Conservation (phyloP, 1,284 basidiomycete species). For the Paramarasmius palmivorus region DNA sequence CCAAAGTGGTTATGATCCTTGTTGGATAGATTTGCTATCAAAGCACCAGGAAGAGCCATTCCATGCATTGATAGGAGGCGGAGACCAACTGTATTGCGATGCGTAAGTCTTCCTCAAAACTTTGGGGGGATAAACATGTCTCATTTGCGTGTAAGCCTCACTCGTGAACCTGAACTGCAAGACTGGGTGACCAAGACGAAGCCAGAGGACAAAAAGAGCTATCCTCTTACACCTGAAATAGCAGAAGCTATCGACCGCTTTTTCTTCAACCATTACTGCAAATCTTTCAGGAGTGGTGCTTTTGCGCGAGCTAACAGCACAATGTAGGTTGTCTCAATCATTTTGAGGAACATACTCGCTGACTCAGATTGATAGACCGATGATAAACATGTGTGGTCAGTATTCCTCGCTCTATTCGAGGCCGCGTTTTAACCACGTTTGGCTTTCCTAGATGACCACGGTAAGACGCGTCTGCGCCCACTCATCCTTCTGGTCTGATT, state of each 20-base stretch:
- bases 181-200: constrained; percentile 79
- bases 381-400: constrained; percentile 66
- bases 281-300: constrained; percentile 83
- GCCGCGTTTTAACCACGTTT: background rate
- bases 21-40: constrained; percentile 89
- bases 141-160: constrained; percentile 40
- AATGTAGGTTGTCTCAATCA: constrained; percentile 61
- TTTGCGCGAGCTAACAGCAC: constrained; percentile 92
- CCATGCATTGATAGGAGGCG: constrained; percentile 84
- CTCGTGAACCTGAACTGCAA: constrained; percentile 76
- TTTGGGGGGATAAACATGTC: no score
- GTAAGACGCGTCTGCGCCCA: constrained; percentile 38
- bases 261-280: constrained; percentile 91
- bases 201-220: constrained; percentile 62
- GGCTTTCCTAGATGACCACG: constrained; percentile 70
- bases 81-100: constrained; percentile 85
- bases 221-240: constrained; percentile 75
- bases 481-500: background rate
- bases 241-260: constrained; percentile 82
- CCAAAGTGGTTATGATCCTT: constrained; percentile 80
- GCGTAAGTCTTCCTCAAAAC: constrained; percentile 35
- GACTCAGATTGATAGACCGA: constrained; percentile 42
- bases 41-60: constrained; percentile 83
- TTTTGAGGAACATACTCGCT: background rate
- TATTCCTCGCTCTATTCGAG: constrained; percentile 9